phyloP scores from a whole-genome alignment of 192 early-diverging fungal species.

The Coemansia aciculifera region DNA sequence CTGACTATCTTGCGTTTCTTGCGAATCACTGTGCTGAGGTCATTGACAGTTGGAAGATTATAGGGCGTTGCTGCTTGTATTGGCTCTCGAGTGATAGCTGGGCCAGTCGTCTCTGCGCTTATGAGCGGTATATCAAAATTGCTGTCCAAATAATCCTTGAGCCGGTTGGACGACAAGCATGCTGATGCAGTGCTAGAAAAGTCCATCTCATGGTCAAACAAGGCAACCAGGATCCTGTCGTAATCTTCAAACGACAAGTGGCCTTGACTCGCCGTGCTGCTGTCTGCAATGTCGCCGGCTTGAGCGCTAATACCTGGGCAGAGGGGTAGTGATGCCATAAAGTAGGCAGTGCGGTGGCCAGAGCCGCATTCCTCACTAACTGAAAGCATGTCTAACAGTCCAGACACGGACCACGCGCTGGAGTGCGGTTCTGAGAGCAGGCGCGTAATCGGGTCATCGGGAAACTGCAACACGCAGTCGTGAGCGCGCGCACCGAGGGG shows the following conservation, averaged over 20 bases:
- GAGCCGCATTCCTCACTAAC: conserved; percentile 75
- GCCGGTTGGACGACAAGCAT: conserved; percentile 18
- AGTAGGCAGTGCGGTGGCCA: conserved; percentile 69
- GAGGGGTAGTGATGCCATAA: conserved; percentile 37
- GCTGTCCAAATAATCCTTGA: conserved; percentile 16
- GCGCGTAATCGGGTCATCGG: conserved; percentile 53
- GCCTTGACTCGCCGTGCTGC: conserved; percentile 24
- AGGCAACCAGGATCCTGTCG: conserved; percentile 25
- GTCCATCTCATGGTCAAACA: conserved; percentile 46
- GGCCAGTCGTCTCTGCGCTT: conserved; percentile 15
- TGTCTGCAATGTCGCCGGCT: not conserved
- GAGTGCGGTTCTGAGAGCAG: conserved; percentile 39
- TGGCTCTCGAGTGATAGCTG: not conserved
- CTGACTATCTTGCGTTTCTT: conserved; percentile 42
- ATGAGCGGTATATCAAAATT: conserved; percentile 11
- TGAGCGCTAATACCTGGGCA: not conserved
- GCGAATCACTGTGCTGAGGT: conserved; percentile 35
- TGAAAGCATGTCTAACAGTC: conserved; percentile 67
- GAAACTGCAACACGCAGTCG: conserved; percentile 50
- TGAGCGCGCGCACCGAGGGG: conserved; percentile 22
- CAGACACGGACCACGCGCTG: conserved; percentile 49
- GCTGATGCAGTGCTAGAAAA: conserved; percentile 30
- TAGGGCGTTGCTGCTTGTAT: not conserved
- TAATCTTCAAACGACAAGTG: conserved; percentile 32
- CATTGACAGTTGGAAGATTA: conserved; percentile 23